Evolutionary conservation across 2,329 filamentous ascomycete species (phyloP).

Genomic region (Cercospora zeina): DNA sequence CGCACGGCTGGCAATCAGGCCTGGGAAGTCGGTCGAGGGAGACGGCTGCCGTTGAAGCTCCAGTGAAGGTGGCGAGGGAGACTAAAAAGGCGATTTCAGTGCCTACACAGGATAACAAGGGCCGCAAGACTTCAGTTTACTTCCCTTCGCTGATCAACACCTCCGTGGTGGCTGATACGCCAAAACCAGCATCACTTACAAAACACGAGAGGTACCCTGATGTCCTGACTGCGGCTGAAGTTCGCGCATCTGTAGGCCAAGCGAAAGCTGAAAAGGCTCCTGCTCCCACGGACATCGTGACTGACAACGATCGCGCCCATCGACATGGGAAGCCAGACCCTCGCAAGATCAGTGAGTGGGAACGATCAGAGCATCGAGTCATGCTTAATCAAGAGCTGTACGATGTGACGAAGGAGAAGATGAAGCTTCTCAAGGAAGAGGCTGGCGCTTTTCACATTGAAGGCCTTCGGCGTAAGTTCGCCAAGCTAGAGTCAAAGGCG

Average conservation of each 20-base stretch:
- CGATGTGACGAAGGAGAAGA: constrained; percentile 18
- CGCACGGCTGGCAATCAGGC: constrained; percentile 22
- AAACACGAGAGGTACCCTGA: constrained; percentile 43
- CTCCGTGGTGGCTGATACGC: constrained; percentile 20
- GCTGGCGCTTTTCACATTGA: constrained; percentile 28
- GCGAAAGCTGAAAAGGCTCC: constrained; percentile 23
- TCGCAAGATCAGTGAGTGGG: constrained; percentile 28
- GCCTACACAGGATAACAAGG: constrained; percentile 24
- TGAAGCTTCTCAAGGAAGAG: constrained; percentile 26
- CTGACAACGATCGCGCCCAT: constrained; percentile 11
- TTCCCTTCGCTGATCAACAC: constrained; percentile 34
- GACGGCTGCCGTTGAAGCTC: constrained; percentile 21
- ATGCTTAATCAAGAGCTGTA: constrained; percentile 28
- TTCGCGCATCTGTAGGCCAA: constrained; percentile 49
- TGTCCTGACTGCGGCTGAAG: constrained; percentile 44
- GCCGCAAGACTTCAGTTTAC: constrained; percentile 28
- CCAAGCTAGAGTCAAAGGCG: constrained; percentile 19
- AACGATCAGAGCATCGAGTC: constrained; percentile 29
- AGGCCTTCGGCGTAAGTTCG: constrained; percentile 38
- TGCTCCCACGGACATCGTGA: neutral
- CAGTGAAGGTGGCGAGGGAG: constrained; percentile 21
- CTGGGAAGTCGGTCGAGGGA: constrained; percentile 7
- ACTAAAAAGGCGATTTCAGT: constrained; percentile 25
- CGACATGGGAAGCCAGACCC: constrained; percentile 26
- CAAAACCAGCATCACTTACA: constrained; percentile 35